These are phyloP conservation scores for Maudiozyma humilis DNA, from an alignment of 1,139 yeast species.

Conservation along the genomic window DNA sequence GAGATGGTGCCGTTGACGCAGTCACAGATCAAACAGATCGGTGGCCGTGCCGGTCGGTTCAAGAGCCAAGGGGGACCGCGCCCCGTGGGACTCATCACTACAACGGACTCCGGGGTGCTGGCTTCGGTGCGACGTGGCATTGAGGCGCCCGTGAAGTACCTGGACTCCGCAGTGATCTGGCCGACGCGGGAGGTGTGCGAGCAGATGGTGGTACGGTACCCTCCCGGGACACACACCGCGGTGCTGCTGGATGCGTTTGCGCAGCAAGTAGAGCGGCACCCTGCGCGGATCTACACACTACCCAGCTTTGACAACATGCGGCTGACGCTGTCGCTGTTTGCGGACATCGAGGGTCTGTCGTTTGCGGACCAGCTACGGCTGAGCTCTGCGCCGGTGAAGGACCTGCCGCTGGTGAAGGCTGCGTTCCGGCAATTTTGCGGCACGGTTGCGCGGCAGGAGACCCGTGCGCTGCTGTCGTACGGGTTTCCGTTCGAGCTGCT, in stretches of 20 bases:
- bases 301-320: conserved; percentile 37
- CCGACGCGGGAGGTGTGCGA: conserved; percentile 56
- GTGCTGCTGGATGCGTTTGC: conserved; percentile 44
- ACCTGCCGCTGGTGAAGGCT: conserved; percentile 25
- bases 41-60: conserved; percentile 92
- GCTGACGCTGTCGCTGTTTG: conserved; percentile 40
- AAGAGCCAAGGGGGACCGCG: conserved; percentile 25
- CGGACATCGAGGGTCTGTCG: conserved; percentile 31
- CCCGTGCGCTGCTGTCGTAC: conserved; percentile 30
- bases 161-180: conserved; percentile 57
- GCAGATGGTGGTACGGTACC: conserved; percentile 37
- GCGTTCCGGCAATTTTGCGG: conserved; percentile 29
- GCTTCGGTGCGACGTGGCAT: conserved; percentile 39
- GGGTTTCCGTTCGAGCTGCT: conserved; percentile 28
- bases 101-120: conserved; percentile 41
- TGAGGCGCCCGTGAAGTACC: conserved; percentile 38
- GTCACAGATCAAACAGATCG: conserved; percentile 81
- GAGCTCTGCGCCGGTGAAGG: conserved; percentile 50
- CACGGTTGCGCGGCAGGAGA: conserved; percentile 28
- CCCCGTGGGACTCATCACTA: conserved; percentile 53
- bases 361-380: conserved; percentile 49
- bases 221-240: conserved; percentile 39
- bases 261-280: conserved; percentile 32
- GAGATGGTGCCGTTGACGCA: conserved; percentile 41
- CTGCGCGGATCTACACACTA: conserved; percentile 21